Evolutionary conservation across 1,139 yeast species (phyloP).

Genomic region (Pneumocystis sp.): DNA sequence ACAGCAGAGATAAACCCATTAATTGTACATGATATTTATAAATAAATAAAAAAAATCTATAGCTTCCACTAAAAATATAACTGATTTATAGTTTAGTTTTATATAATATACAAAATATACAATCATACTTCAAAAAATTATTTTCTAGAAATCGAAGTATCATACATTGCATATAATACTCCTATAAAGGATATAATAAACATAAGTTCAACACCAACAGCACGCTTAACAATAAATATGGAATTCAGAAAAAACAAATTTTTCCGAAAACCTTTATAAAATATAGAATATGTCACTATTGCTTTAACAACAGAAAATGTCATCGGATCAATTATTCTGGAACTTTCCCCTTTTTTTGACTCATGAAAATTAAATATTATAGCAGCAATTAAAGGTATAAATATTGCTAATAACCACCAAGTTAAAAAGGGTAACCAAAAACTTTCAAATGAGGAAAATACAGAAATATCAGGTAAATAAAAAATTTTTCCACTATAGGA

Average conservation of each 20-base stretch:
- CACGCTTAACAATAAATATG: not conserved
- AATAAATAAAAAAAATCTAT: not conserved
- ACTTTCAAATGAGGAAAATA: slow-evolving; percentile 7
- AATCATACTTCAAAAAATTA: not conserved
- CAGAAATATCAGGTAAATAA: slow-evolving; percentile 8
- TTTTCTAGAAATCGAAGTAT: slow-evolving; percentile 4
- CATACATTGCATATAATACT: slow-evolving; percentile 9
- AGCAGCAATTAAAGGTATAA: slow-evolving; percentile 7
- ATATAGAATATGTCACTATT: slow-evolving; percentile 8
- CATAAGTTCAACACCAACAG: slow-evolving; percentile 4
- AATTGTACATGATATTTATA: not conserved
- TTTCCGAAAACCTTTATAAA: slow-evolving; percentile 5
- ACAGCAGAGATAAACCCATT: not conserved
- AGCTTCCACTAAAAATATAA: not conserved
- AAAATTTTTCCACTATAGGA: not conserved
- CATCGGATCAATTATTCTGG: slow-evolving; percentile 8
- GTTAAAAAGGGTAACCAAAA: slow-evolving; percentile 9
- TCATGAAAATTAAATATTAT: slow-evolving; percentile 7
- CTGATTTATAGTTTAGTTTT: not conserved
- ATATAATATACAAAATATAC: not conserved
- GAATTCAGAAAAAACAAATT: slow-evolving; percentile 4
- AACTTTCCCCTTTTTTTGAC: slow-evolving; percentile 1
- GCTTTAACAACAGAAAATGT: slow-evolving; percentile 9
- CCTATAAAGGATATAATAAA: slow-evolving; percentile 6
- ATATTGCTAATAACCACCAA: slow-evolving; percentile 6